Percentiles rank a stretch among this genome's conserved stretches.
phyloP scores from a whole-genome alignment of 1,284 basidiomycete species.

The Austropuccinia psidii region DNA sequence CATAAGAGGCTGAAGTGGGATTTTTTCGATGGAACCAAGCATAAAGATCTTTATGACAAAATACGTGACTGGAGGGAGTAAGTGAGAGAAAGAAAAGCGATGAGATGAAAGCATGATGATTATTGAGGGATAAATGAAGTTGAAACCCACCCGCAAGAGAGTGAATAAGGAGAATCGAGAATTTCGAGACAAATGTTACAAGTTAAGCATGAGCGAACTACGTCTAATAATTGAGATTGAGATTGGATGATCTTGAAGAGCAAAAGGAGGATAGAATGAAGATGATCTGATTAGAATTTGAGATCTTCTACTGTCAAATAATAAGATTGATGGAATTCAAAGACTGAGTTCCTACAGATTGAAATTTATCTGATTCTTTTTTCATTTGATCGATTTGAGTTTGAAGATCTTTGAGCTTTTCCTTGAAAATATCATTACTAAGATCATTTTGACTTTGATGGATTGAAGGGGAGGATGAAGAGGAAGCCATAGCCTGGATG shows the following conservation, averaged over 20 bases:
- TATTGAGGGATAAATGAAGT: not conserved
- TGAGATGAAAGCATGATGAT: not conserved
- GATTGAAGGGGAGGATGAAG: not conserved
- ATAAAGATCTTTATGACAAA: constrained; percentile 40
- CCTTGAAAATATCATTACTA: not conserved
- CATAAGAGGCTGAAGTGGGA: constrained; percentile 5
- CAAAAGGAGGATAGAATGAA: not conserved
- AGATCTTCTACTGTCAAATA: not conserved
- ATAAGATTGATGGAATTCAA: too few species aligned
- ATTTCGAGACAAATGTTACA: constrained; percentile 41
- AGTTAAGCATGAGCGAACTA: constrained; percentile 31
- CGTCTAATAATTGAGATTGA: constrained; percentile 26
- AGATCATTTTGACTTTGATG: not conserved
- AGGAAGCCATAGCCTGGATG: too few species aligned
- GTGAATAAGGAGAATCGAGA: constrained; percentile 36
- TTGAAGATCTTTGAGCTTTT: not conserved
- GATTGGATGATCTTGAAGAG: constrained; percentile 23
- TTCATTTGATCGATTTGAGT: not conserved
- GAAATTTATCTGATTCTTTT: not conserved
- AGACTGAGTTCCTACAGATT: not conserved
- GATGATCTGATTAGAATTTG: not conserved
- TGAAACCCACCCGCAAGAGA: constrained; percentile 36
- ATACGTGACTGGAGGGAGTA: constrained; percentile 38
- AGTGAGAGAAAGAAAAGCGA: not conserved
- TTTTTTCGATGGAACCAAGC: constrained; percentile 39